Percentiles rank a stretch among this genome's conserved stretches.
Evolutionary conservation across 441 rosid species (phyloP).

Genomic region (Kokia cookei): DNA sequence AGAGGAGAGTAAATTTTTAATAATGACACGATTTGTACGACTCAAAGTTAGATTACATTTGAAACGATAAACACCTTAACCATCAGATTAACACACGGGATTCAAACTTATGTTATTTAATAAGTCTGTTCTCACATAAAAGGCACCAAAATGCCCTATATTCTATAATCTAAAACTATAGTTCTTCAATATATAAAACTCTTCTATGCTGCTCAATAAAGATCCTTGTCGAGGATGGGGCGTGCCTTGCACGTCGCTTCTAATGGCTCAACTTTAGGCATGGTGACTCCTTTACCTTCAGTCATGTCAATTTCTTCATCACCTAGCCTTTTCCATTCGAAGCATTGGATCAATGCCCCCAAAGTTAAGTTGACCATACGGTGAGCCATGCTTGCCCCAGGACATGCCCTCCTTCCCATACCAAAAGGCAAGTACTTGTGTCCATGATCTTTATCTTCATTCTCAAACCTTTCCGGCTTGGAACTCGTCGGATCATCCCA

Average conservation of each 20-base stretch:
- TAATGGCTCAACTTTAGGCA: conserved; percentile 32
- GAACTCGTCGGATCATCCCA: conserved; percentile 41
- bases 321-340: conserved; percentile 39
- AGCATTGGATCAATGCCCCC: conserved; percentile 44
- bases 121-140: too few relatives aligned
- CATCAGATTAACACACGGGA: too few relatives aligned
- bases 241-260: conserved; percentile 30
- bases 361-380: conserved; percentile 29
- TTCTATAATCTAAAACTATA: too few relatives aligned
- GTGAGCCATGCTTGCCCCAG: conserved; percentile 37
- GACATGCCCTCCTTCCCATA: conserved; percentile 48
- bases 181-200: not conserved
- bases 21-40: too few relatives aligned
- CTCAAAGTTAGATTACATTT: too few relatives aligned
- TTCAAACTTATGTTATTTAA: too few relatives aligned
- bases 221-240: conserved; percentile 11
- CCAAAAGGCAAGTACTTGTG: conserved; percentile 34
- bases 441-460: not conserved
- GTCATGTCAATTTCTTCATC: conserved; percentile 27
- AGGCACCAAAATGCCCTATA: too few relatives aligned
- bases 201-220: not conserved
- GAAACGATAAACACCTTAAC: too few relatives aligned
- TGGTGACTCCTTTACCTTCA: conserved; percentile 5
- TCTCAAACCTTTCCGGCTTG: conserved; percentile 44
- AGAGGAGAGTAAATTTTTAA: too few relatives aligned